These are phyloP conservation scores for Globisporangium paddicum DNA, from an alignment of 352 stramenopile genomes.

Conservation along the genomic window DNA sequence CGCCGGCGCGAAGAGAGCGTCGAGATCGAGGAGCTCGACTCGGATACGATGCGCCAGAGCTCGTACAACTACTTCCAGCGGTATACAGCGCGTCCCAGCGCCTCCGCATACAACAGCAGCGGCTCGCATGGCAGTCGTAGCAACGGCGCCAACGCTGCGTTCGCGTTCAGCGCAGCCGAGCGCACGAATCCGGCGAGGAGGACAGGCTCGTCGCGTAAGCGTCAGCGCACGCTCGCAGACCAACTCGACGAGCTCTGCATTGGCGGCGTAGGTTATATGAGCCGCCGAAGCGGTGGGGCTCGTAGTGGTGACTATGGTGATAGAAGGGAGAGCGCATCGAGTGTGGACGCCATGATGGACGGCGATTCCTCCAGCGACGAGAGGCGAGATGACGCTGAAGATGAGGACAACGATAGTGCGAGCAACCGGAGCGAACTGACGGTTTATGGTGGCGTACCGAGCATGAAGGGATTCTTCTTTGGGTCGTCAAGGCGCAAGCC, in stretches of 20 bases:
- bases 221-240: constrained; percentile 59
- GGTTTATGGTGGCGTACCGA: constrained; percentile 33
- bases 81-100: constrained; percentile 13
- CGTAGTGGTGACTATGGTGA: background rate
- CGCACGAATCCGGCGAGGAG: constrained; percentile 11
- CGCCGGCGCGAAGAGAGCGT: constrained; percentile 39
- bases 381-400: constrained; percentile 8
- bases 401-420: constrained; percentile 8
- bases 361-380: constrained; percentile 23
- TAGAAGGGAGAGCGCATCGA: constrained; percentile 16
- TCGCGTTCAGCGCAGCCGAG: constrained; percentile 7
- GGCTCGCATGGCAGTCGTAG: background rate
- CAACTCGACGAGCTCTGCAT: constrained; percentile 55
- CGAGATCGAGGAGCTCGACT: constrained; percentile 68
- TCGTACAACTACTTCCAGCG: constrained; percentile 72
- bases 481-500: constrained; percentile 25
- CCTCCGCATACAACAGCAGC: constrained; percentile 8
- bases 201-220: constrained; percentile 31
- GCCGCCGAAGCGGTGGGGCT: constrained; percentile 9
- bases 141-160: background rate
- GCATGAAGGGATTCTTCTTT: constrained; percentile 52
- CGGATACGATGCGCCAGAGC: constrained; percentile 60
- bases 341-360: constrained; percentile 14
- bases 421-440: constrained; percentile 16
- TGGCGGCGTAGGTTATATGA: constrained; percentile 6